phyloP scores from a whole-genome alignment of 2,329 filamentous ascomycete genomes.

The Aureobasidium sp. region DNA sequence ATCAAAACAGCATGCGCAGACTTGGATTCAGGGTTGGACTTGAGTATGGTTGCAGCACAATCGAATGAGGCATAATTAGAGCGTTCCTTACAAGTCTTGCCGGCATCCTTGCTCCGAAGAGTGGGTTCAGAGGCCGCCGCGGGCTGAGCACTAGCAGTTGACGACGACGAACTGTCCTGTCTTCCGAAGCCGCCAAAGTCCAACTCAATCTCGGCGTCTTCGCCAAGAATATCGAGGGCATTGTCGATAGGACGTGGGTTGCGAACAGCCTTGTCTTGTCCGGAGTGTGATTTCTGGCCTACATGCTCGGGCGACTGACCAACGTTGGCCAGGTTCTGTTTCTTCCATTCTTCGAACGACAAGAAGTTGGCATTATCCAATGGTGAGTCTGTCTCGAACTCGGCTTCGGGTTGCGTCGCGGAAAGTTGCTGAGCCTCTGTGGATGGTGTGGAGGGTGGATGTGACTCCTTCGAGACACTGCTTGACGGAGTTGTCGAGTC shows the following conservation, averaged over 20 bases:
- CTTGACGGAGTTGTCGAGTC: background rate
- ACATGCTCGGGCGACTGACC: slow-evolving; percentile 68
- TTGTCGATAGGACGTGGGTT: slow-evolving; percentile 50
- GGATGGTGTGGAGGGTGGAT: background rate
- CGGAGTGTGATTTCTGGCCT: slow-evolving; percentile 38
- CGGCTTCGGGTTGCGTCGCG: slow-evolving; percentile 27
- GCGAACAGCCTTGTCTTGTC: slow-evolving; percentile 37
- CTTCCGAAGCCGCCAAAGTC: slow-evolving; percentile 58
- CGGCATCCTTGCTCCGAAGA: slow-evolving; percentile 79
- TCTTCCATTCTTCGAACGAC: slow-evolving; percentile 98
- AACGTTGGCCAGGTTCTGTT: slow-evolving; percentile 76
- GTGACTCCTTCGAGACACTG: background rate
- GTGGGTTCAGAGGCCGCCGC: slow-evolving; percentile 17
- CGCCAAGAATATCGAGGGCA: slow-evolving; percentile 70
- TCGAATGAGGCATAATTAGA: slow-evolving; percentile 98
- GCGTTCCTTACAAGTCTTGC: slow-evolving; percentile 93
- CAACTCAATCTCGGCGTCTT: slow-evolving; percentile 78
- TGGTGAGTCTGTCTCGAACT: slow-evolving; percentile 55
- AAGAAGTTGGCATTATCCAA: slow-evolving; percentile 76
- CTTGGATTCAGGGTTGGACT: slow-evolving; percentile 78
- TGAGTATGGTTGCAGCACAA: slow-evolving; percentile 85
- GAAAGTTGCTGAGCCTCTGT: slow-evolving; percentile 1
- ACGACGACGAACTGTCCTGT: background rate
- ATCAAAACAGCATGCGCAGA: slow-evolving; percentile 82
- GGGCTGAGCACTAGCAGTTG: slow-evolving; percentile 5